Percentiles rank a stretch among this genome's conserved stretches.
phyloP scores from a whole-genome alignment of 1,284 basidiomycete genomes.

The Acaromyces ingoldii region DNA sequence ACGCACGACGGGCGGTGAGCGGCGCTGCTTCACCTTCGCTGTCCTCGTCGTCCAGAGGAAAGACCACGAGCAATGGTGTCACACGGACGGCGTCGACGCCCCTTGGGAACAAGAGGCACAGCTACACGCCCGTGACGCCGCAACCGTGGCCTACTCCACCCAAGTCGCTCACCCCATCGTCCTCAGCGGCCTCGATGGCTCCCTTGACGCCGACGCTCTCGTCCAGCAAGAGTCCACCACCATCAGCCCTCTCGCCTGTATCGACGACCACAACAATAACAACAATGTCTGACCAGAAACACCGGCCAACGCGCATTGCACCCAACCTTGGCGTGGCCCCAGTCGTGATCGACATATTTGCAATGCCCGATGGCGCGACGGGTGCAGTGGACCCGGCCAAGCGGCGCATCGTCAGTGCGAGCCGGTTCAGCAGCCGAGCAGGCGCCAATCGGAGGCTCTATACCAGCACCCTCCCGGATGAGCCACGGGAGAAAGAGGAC shows the following conservation, averaged over 20 bases:
- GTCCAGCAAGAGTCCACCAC: background rate
- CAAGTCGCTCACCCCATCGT: too few species aligned
- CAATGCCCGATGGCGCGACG: conserved; percentile 35
- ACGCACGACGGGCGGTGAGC: too few species aligned
- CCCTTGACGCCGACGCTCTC: background rate
- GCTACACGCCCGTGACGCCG: too few species aligned
- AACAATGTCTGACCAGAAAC: too few species aligned
- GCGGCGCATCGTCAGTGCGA: conserved; percentile 74
- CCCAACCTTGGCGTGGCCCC: conserved; percentile 34
- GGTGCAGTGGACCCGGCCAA: conserved; percentile 38
- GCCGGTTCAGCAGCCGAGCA: conserved; percentile 71
- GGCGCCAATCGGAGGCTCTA: conserved; percentile 64
- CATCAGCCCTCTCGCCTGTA: background rate
- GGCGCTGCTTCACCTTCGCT: too few species aligned
- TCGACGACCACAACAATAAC: background rate
- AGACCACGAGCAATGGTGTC: too few species aligned
- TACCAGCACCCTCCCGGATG: conserved; percentile 17
- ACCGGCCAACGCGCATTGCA: conserved; percentile 24
- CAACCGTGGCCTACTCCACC: too few species aligned
- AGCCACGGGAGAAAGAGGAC: background rate
- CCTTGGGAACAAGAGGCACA: too few species aligned
- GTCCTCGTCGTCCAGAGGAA: too few species aligned
- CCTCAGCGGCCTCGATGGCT: too few species aligned
- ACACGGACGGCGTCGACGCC: too few species aligned
- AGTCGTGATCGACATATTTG: conserved; percentile 24